A percentile compares a stretch with the other conserved stretches of the same genome.
Conservation (phyloP, 2,329 filamentous ascomycete species). For the Scytalidium lignicola region DNA sequence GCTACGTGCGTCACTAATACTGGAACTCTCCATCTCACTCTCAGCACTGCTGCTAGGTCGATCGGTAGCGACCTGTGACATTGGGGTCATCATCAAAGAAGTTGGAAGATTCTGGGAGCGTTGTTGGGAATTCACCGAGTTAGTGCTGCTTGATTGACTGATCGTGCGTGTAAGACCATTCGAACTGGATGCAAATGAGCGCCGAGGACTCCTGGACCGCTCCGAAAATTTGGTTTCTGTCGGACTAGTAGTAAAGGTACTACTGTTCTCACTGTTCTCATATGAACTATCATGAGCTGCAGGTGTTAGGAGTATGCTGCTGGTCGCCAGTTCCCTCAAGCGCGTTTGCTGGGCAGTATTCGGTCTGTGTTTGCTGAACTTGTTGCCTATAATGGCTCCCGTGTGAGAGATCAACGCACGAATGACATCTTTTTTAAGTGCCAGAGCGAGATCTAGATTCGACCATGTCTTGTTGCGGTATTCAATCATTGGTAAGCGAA, state of each 20-base stretch:
- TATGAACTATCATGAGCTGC: slow-evolving; percentile 22
- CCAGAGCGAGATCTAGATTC: slow-evolving; percentile 87
- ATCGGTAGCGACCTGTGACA: slow-evolving; percentile 6
- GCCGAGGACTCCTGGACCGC: slow-evolving; percentile 22
- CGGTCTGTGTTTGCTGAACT: slow-evolving; percentile 84
- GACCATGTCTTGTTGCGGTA: slow-evolving; percentile 99
- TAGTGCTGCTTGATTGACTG: slow-evolving; percentile 23
- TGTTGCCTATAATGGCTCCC: slow-evolving; percentile 95
- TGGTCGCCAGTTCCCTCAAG: slow-evolving; percentile 78
- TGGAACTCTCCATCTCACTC: slow-evolving; percentile 9
- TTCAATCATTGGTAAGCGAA: slow-evolving; percentile 88
- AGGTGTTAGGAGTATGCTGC: slow-evolving; percentile 31
- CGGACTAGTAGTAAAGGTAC: slow-evolving; percentile 18
- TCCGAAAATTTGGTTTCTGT: slow-evolving; percentile 18
- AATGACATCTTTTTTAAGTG: slow-evolving; percentile 90
- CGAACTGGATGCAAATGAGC: slow-evolving; percentile 24
- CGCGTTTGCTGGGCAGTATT: slow-evolving; percentile 72
- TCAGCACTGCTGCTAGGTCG: slow-evolving; percentile 8
- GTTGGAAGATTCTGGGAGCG: slow-evolving; percentile 12
- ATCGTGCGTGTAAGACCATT: slow-evolving; percentile 16
- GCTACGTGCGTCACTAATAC: slow-evolving; percentile 3
- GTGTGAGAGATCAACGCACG: slow-evolving; percentile 92
- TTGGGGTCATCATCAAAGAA: slow-evolving; percentile 23
- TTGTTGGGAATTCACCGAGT: slow-evolving; percentile 13
- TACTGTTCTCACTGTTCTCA: slow-evolving; percentile 27